phyloP scores from a whole-genome alignment of 202 grass and related monocot genomes.

The Carex arenaria region DNA sequence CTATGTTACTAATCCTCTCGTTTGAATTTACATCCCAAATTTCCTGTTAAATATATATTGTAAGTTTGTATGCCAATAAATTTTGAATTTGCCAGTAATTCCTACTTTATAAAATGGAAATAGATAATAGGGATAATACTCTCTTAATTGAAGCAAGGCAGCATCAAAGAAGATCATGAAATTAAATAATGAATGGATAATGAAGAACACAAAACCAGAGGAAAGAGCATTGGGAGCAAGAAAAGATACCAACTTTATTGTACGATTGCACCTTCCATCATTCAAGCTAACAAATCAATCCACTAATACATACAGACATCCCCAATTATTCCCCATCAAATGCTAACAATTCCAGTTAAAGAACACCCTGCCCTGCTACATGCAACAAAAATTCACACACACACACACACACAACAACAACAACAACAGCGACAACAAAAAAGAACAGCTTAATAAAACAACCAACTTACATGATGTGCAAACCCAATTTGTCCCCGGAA shows the following conservation, averaged over 20 bases:
- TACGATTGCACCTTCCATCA: constrained; percentile 17
- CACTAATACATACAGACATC: constrained; percentile 23
- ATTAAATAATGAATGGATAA: not conserved
- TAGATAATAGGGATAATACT: not conserved
- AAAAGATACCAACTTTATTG: constrained; percentile 20
- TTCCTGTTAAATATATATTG: not conserved
- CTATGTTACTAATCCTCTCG: too few species aligned
- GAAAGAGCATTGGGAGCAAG: not conserved
- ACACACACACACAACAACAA: not conserved
- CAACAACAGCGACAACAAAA: not conserved
- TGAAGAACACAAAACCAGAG: not conserved
- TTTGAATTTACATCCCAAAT: not conserved
- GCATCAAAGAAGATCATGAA: not conserved
- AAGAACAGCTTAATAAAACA: constrained; percentile 26
- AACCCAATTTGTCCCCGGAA: constrained; percentile 14
- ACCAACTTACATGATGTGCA: constrained; percentile 22
- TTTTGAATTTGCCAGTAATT: not conserved
- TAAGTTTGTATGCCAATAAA: not conserved
- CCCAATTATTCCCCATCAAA: constrained; percentile 21
- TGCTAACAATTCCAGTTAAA: constrained; percentile 21
- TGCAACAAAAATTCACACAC: constrained; percentile 24
- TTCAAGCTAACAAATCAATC: constrained; percentile 14
- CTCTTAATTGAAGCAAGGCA: not conserved
- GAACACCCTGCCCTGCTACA: constrained; percentile 13
- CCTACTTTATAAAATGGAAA: not conserved